These are phyloP conservation scores for Hypericum androsaemum DNA, from an alignment of 345 rosid species.

Conservation along the genomic window DNA sequence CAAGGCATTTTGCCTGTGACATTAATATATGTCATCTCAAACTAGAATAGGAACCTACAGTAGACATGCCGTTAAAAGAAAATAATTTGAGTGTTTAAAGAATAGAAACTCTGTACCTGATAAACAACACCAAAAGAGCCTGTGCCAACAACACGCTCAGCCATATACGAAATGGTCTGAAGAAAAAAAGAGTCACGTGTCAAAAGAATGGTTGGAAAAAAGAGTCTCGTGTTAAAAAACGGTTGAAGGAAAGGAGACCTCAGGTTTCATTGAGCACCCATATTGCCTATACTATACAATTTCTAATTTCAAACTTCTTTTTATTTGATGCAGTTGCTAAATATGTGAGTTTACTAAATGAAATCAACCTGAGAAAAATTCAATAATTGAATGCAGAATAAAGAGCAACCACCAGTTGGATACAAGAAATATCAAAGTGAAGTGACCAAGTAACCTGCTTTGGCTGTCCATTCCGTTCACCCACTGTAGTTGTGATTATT, in stretches of 20 bases:
- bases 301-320: no score
- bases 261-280: background rate
- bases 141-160: slow-evolving; percentile 77
- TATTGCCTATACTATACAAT: no score
- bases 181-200: slow-evolving; percentile 9
- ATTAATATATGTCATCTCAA: slow-evolving; percentile 7
- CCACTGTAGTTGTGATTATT: slow-evolving; percentile 63
- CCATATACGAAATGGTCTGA: slow-evolving; percentile 69
- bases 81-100: background rate
- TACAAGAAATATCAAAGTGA: slow-evolving; percentile 8
- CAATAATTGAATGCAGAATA: background rate
- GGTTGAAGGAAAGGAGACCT: background rate
- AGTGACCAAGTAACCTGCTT: slow-evolving; percentile 57
- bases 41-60: background rate
- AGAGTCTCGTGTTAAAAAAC: background rate
- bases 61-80: no score
- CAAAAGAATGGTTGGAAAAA: background rate
- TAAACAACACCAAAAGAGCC: slow-evolving; percentile 94
- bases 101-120: slow-evolving; percentile 36
- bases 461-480: slow-evolving; percentile 83
- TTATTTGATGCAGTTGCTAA: no score
- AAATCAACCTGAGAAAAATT: background rate
- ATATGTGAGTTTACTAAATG: no score
- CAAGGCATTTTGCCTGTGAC: slow-evolving; percentile 71
- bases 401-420: slow-evolving; percentile 2